These are phyloP conservation scores for Taxillus chinensis DNA, from an alignment of 164 flowering plant genomes.

Conservation along the genomic window DNA sequence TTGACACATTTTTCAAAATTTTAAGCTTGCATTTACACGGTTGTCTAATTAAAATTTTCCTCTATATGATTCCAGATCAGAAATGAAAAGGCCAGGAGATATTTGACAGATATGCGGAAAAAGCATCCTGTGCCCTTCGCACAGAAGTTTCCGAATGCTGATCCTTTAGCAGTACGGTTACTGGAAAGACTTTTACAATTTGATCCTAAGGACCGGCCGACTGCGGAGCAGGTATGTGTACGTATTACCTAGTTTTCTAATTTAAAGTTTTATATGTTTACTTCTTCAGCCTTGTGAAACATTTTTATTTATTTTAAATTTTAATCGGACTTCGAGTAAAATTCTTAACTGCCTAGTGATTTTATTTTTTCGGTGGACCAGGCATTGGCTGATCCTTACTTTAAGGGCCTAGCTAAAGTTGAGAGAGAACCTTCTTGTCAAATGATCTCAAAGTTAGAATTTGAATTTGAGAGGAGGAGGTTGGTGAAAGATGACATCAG, in stretches of 20 bases:
- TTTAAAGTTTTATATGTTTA: neutral
- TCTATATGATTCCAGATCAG: constrained; percentile 31
- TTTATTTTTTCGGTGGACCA: constrained; percentile 1
- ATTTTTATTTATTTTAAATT: no score
- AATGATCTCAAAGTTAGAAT: constrained; percentile 53
- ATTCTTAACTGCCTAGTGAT: no score
- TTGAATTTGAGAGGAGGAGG: constrained; percentile 62
- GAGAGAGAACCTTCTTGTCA: constrained; percentile 69
- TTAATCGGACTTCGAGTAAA: no score
- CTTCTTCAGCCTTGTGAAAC: neutral
- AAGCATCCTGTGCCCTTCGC: constrained; percentile 39
- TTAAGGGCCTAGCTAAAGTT: constrained; percentile 52
- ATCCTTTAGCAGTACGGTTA: constrained; percentile 42
- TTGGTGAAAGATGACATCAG: constrained; percentile 54
- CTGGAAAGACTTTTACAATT: constrained; percentile 46
- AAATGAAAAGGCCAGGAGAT: constrained; percentile 62
- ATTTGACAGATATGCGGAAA: constrained; percentile 52
- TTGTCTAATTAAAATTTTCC: neutral
- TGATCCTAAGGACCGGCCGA: constrained; percentile 59
- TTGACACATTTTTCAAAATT: neutral
- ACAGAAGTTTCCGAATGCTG: constrained; percentile 48
- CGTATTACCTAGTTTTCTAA: neutral
- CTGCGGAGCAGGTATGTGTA: constrained; percentile 44
- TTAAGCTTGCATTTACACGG: neutral
- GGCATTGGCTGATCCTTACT: constrained; percentile 66